Percentiles rank a stretch among this genome's conserved stretches.
These are phyloP conservation scores for Geosiphon pyriformis DNA, from an alignment of 192 early-diverging fungal species.

Conservation along the genomic window DNA sequence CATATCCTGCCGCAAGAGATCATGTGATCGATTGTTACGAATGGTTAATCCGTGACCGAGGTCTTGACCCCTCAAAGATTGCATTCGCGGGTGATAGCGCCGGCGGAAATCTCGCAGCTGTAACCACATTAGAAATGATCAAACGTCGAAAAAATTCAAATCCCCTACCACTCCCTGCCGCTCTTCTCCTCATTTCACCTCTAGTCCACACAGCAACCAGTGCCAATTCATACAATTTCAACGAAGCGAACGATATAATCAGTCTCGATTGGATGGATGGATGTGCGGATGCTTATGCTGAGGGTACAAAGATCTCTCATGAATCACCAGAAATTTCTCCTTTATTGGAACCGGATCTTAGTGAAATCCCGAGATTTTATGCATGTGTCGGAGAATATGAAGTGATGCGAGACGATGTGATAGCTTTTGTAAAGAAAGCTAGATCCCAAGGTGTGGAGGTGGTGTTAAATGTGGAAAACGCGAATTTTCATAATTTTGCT, in stretches of 20 bases:
- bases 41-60: conserved; percentile 2
- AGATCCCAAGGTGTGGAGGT: neutral
- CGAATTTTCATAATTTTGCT: conserved; percentile 17
- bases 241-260: neutral
- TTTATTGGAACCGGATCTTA: conserved; percentile 4
- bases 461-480: neutral
- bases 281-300: neutral
- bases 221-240: neutral
- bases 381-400: conserved; percentile 15
- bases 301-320: neutral
- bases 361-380: conserved; percentile 7
- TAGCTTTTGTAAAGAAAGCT: conserved; percentile 6
- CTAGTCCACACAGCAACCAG: neutral
- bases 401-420: neutral
- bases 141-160: neutral
- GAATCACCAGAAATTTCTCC: conserved; percentile 5
- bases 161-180: neutral
- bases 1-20: conserved; percentile 3
- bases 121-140: neutral
- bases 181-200: conserved; percentile 12
- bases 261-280: neutral
- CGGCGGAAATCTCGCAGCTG: conserved; percentile 5
- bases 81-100: conserved; percentile 22
- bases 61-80: conserved; percentile 18
- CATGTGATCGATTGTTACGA: conserved; percentile 6